phyloP scores from a whole-genome alignment of 2,329 filamentous ascomycete species.

The Microascus cirrosus region DNA sequence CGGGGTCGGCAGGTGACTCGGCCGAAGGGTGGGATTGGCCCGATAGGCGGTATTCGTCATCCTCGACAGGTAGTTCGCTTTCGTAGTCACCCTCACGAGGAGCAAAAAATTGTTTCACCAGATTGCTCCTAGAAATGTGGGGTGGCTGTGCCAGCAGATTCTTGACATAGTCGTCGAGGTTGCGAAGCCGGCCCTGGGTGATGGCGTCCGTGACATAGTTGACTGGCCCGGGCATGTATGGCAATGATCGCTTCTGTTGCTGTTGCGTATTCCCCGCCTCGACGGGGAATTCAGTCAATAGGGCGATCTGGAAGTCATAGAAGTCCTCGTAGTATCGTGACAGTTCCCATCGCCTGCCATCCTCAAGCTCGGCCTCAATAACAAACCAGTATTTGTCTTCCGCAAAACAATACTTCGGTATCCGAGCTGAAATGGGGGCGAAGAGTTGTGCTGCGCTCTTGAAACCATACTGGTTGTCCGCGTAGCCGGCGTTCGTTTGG shows the following conservation, averaged over 20 bases:
- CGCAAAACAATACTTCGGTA: constrained; percentile 88
- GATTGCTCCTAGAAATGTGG: constrained; percentile 72
- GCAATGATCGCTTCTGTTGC: constrained; percentile 71
- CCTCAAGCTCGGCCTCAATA: constrained; percentile 82
- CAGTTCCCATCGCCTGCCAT: constrained; percentile 85
- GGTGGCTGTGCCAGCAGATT: constrained; percentile 72
- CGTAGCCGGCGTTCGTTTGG: not conserved
- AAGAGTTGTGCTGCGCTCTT: constrained; percentile 45
- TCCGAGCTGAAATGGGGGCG: constrained; percentile 71
- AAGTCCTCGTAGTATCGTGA: constrained; percentile 97
- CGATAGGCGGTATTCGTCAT: constrained; percentile 68
- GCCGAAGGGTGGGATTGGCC: constrained; percentile 58
- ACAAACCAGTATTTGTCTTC: constrained; percentile 99
- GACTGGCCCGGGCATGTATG: constrained; percentile 96
- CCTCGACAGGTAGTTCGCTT: constrained; percentile 68
- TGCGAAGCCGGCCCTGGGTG: constrained; percentile 83
- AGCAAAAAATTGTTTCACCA: constrained; percentile 85
- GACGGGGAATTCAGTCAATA: constrained; percentile 82
- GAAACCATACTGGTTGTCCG: constrained; percentile 1
- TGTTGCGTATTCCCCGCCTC: constrained; percentile 80
- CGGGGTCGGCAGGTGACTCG: constrained; percentile 47
- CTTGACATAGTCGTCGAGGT: constrained; percentile 91
- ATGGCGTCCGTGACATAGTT: constrained; percentile 98
- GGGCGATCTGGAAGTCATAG: constrained; percentile 94
- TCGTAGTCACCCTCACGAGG: constrained; percentile 89